These are phyloP conservation scores for Coprinopsis strossmayeri DNA, from an alignment of 768 basidiomycete species.

Conservation along the genomic window DNA sequence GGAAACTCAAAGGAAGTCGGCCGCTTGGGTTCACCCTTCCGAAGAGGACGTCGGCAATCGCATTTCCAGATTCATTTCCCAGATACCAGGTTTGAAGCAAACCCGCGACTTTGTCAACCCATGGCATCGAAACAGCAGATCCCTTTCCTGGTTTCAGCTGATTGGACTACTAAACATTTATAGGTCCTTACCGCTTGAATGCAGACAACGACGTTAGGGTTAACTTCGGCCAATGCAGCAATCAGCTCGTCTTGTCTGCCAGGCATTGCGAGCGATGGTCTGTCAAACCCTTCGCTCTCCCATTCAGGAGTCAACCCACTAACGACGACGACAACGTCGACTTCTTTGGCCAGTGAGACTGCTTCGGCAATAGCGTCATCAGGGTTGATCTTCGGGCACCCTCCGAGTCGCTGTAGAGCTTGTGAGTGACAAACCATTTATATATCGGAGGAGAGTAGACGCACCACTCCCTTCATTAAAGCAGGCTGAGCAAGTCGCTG, in stretches of 20 bases:
- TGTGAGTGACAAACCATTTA: not conserved
- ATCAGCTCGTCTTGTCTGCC: conserved; percentile 57
- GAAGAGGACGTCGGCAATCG: conserved; percentile 58
- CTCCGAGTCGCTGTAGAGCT: conserved; percentile 50
- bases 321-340: conserved; percentile 53
- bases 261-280: conserved; percentile 54
- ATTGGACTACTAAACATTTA: not conserved
- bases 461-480: conserved; percentile 61
- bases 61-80: conserved; percentile 61
- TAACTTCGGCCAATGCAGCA: conserved; percentile 40
- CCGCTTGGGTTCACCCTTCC: conserved; percentile 58
- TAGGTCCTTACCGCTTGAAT: conserved; percentile 47
- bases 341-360: conserved; percentile 42
- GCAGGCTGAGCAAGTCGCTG: conserved; percentile 52
- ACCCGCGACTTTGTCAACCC: conserved; percentile 48
- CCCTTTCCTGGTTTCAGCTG: conserved; percentile 31
- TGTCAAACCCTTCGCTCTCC: conserved; percentile 73
- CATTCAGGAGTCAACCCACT: conserved; percentile 63
- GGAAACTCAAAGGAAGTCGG: conserved; percentile 55
- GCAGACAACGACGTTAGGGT: conserved; percentile 52
- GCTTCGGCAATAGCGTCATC: conserved; percentile 53
- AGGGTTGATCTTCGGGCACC: conserved; percentile 53
- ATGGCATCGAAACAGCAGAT: conserved; percentile 71
- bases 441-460: conserved; percentile 14
- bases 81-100: conserved; percentile 62